Evolutionary conservation across 1,139 yeast species (phyloP), one percentile per base, ranked within the genome.

Genomic region (Scheffersomyces lignicola): DNA sequence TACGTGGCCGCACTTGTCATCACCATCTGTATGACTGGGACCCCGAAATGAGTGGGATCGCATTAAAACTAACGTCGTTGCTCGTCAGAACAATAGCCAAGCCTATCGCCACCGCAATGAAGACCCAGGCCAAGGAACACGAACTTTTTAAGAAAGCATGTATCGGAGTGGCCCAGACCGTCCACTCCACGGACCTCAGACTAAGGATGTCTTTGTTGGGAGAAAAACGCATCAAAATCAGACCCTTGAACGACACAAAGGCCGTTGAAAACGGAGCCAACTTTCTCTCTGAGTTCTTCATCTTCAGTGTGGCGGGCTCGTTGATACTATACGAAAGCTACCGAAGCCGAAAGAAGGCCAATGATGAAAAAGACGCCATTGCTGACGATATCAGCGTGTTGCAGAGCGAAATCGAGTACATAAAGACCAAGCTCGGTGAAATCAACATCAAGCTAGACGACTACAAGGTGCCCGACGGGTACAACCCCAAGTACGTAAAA

Each of bases 221-320:
- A 7, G 81, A 77, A 41, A 65, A 67, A 29, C 71, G 69, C 34
- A 68, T 66, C 41, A 77, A 73, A 45, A 74, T 87, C 8, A 69
- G 95, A 31, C 96, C 96, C 0, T 69, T 88, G 50, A 88, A 86
- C 52, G 96, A 88, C 47, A 80, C 82, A 16, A 82, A 80, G 52
- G 96, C 96, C 29, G 77, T 88, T 29, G 95, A 88, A 42, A 78
- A 73, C 38, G 96, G 96, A 1, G 95, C 96, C 31, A 83, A 75
- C 32, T 79, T 87, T 51, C 60, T 88, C 6, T 82, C 92, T 26
- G 96, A 88, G 55, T 57, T 80, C 24, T 83, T 88, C 50, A 80
- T 88, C 24, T 88, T 88, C 48, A 56, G 69, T 43, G 94, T 87
- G 16, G 96, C 95, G 3, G 95, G 95, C 5, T 73, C 83, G 1